These are phyloP conservation scores for Petrea volubilis DNA, from an alignment of 257 asterid genomes.

Conservation along the genomic window DNA sequence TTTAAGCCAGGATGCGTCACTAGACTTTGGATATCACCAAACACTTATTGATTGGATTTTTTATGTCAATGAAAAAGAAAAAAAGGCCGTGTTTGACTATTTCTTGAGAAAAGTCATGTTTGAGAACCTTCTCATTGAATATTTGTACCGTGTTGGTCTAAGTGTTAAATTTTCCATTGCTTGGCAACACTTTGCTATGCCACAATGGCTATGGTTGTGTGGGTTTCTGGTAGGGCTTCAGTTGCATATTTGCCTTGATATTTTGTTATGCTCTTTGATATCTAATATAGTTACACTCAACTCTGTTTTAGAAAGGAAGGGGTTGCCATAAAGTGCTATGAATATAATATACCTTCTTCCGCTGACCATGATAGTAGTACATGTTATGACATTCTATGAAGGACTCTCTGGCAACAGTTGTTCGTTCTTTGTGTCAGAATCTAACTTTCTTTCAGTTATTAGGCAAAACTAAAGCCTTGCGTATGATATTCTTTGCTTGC, in stretches of 20 bases:
- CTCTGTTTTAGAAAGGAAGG: background rate
- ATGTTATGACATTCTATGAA: background rate
- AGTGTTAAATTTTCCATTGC: background rate
- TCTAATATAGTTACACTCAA: background rate
- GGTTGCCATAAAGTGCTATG: background rate
- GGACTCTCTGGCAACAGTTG: background rate
- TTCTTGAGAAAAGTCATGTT: background rate
- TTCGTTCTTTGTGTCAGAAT: background rate
- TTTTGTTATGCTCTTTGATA: background rate
- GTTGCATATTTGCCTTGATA: background rate
- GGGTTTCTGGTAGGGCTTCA: background rate
- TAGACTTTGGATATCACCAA: background rate
- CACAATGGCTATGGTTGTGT: background rate
- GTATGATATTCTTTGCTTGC: background rate
- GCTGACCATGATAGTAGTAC: background rate
- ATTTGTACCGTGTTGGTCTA: background rate
- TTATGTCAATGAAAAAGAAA: background rate
- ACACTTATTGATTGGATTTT: background rate
- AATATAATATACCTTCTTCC: background rate
- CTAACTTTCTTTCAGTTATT: background rate
- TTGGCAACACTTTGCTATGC: background rate
- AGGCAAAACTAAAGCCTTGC: too few relatives aligned
- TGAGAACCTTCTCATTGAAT: background rate
- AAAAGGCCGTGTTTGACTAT: background rate
- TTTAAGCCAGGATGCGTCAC: background rate